Conservation (phyloP, 768 basidiomycete species). For the Boletus rufocinnamomeus region DNA sequence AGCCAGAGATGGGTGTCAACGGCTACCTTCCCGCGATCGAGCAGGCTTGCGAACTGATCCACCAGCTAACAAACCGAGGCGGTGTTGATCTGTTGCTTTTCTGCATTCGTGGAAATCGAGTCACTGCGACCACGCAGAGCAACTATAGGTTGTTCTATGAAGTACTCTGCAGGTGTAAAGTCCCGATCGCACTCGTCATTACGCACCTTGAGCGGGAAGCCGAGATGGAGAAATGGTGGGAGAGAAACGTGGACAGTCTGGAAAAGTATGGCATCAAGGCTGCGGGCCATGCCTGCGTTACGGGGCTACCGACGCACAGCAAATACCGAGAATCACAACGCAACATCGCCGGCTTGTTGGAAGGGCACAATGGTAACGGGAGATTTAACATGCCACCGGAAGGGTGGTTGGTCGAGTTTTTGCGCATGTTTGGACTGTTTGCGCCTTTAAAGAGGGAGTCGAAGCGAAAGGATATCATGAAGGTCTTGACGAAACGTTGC, state of each 20-base stretch:
- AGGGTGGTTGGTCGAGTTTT: conserved; percentile 26
- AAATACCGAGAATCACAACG: conserved; percentile 30
- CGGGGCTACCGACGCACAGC: conserved; percentile 31
- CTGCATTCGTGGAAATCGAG: conserved; percentile 43
- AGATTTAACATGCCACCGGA: conserved; percentile 32
- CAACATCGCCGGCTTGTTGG: conserved; percentile 22
- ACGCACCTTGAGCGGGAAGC: conserved; percentile 43
- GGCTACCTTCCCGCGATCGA: conserved; percentile 33
- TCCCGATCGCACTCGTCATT: conserved; percentile 35
- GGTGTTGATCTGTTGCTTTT: conserved; percentile 46
- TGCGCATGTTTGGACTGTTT: conserved; percentile 28
- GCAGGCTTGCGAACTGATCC: conserved; percentile 37
- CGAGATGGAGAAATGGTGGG: conserved; percentile 40
- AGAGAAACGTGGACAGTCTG: conserved; percentile 27
- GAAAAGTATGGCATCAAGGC: conserved; percentile 29
- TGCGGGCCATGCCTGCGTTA: conserved; percentile 39
- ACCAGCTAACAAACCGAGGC: conserved; percentile 26
- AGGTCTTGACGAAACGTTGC: conserved; percentile 35
- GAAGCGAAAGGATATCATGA: conserved; percentile 27
- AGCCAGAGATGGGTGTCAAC: conserved; percentile 28
- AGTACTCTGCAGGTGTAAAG: conserved; percentile 40
- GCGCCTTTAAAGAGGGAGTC: conserved; percentile 23
- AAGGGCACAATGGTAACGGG: conserved; percentile 11
- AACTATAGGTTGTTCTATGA: conserved; percentile 47
- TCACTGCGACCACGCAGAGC: conserved; percentile 38